Base-by-base conservation (phyloP, 1,284 basidiomycete species). In the Veloboletus limbatus region DNA sequence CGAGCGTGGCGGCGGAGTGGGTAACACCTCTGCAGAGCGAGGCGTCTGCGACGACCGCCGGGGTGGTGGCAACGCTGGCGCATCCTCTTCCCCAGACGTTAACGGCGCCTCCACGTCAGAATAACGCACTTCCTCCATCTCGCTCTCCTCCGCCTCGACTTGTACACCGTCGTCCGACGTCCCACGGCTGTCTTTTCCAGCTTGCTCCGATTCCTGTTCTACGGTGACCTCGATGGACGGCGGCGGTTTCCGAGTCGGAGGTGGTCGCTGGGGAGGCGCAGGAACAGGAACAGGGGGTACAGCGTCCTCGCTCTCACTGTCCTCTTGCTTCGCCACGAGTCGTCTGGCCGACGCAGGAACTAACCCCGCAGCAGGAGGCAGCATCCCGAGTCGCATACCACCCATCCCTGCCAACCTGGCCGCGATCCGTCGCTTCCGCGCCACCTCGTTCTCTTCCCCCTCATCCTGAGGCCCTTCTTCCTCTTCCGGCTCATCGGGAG, bases 331-430 rank as follows among this genome's bases (percentile, higher is more conserved):
- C 24, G 40, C 5, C 6, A 39, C 48, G 25, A 34, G 45, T 36
- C 52, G 51, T 31, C 53, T 39, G 3, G 45, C 39, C 10, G 62
- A 66, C 30, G 61, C 57, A 21, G 68, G 62, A 21, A 65, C 50
- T 11, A 62, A 48, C 26, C 66, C 67, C 32, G 59, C 54, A n/a
- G 65, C 60, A 49, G 70, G 68, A 10, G 79, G 84, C 53, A 86
- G 58, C 82, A 88, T 86, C 8, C 85, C 87, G 52, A 89, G 76
- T 24, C 84, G 75, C 80, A 87, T 81, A 6, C 85, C 87, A 30
- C 87, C 87, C 79, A 85, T 83, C 11, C 73, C 76, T 10, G 81
- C 82, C 46, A 89, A 65, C 61, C 82, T 82, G 17, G 81, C 76
- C 10, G 84, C 72, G 58, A 89, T 88, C 20, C 84, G 72, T 52